phyloP scores from a whole-genome alignment of 306 rosid species.

The Vigna trinervia region DNA sequence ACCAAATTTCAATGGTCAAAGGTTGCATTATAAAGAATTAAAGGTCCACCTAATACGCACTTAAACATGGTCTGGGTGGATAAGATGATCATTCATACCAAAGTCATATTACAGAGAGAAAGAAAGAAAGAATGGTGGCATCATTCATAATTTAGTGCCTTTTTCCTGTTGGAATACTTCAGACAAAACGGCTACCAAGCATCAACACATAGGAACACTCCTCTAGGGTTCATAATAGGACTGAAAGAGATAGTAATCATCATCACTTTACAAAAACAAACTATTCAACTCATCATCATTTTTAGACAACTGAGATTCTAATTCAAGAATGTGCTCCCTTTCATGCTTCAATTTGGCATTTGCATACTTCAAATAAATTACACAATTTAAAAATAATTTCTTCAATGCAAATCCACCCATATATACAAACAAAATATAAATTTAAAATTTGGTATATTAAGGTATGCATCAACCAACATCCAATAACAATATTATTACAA shows the following conservation, averaged over 20 bases:
- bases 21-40: background rate
- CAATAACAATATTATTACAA: no score
- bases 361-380: no score
- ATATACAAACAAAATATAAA: no score
- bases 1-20: constrained; percentile 27
- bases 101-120: background rate
- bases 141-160: background rate
- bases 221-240: no score
- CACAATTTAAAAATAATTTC: no score
- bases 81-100: constrained; percentile 4
- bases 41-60: constrained; percentile 38
- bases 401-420: no score
- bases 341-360: no score
- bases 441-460: no score
- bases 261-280: background rate
- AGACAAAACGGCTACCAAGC: background rate
- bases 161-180: constrained; percentile 5
- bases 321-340: no score
- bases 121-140: background rate
- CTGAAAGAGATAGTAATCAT: no score
- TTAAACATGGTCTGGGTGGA: constrained; percentile 10
- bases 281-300: no score
- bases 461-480: no score
- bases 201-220: background rate
- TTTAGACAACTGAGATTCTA: background rate